phyloP scores from a whole-genome alignment of 495 filamentous ascomycete genomes.

The Aspergillus affinis region DNA sequence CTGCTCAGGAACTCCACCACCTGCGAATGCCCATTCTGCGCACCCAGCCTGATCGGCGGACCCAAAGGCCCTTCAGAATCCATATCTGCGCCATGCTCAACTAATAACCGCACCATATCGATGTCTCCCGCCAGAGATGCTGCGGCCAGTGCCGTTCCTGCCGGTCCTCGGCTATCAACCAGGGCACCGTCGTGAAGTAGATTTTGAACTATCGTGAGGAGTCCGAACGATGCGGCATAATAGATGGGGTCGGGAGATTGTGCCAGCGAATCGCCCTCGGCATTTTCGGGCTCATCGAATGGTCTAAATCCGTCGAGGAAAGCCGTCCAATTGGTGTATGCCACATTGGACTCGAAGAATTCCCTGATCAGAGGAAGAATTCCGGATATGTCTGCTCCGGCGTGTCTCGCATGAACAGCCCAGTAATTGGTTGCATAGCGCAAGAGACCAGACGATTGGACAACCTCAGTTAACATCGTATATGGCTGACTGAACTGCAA shows the following conservation, averaged over 20 bases:
- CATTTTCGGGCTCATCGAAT: neutral
- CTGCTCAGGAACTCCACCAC: neutral
- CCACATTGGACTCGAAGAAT: neutral
- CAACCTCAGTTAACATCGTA: neutral
- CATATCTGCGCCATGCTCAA: neutral
- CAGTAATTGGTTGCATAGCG: constrained; percentile 5
- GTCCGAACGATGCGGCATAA: constrained; percentile 3
- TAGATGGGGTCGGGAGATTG: neutral
- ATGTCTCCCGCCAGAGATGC: neutral
- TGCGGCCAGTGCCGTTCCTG: neutral
- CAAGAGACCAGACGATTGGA: neutral
- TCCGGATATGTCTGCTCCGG: neutral
- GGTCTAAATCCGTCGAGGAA: neutral
- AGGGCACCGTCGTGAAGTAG: neutral
- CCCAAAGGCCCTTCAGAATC: neutral
- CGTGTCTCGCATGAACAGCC: neutral
- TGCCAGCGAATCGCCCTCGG: neutral
- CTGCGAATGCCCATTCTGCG: neutral
- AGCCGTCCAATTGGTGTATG: constrained; percentile 1
- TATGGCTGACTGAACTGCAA: neutral
- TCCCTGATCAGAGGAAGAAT: neutral
- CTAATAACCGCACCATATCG: neutral
- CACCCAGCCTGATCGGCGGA: neutral
- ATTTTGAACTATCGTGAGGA: neutral
- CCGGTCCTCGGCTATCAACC: neutral